Base-by-base conservation (phyloP, 257 asterid species). In the Striga asiatica region DNA sequence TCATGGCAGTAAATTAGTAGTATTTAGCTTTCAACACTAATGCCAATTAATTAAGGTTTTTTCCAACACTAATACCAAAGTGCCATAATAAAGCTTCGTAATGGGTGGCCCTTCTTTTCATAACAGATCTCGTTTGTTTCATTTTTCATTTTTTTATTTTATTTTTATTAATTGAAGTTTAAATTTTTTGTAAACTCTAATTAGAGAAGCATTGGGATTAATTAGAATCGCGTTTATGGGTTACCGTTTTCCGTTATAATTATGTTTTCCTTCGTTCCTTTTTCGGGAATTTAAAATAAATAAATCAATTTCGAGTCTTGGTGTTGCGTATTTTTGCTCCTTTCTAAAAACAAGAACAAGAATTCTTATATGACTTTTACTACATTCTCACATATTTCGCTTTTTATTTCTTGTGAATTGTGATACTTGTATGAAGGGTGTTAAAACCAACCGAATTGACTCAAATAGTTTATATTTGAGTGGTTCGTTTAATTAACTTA, bases 81-180 rank as follows among this genome's bases (percentile, higher is more conserved):
- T 42, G 8, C 12, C 5, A 39, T 42, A 42, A 7, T 43, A 18
- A 43, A 18, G 13, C 25, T 41, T 29, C 35, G 9, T 5, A 29
- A 29, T 5, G 8, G 47, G 35, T 57, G 76, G 50, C 50, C 25
- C 50, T 43, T 43, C 50, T 43, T 43, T 43, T 43, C 50, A 43
- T 7, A 43, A 43, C 11, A 43, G 50, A 43, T 43, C 50, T 43
- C 27, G 50, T 43, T 43, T 43, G 17, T 43, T 8, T 28, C n/a
- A 16, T 6, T 8, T 0, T 20, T 42, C 16, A 8, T 5, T 42
- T 62, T 42, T 53, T 27, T 4, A 2, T 38, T 45, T 17, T 43
- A 37, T 2, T 37, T 13, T 13, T 37, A 37, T 10, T 37, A 10
- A 11, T 37, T 37, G 11, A 37, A 17, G 43, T 10, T 12, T 37